These are phyloP conservation scores for Aphanomyces astaci DNA, from an alignment of 352 stramenopile species.

Conservation along the genomic window DNA sequence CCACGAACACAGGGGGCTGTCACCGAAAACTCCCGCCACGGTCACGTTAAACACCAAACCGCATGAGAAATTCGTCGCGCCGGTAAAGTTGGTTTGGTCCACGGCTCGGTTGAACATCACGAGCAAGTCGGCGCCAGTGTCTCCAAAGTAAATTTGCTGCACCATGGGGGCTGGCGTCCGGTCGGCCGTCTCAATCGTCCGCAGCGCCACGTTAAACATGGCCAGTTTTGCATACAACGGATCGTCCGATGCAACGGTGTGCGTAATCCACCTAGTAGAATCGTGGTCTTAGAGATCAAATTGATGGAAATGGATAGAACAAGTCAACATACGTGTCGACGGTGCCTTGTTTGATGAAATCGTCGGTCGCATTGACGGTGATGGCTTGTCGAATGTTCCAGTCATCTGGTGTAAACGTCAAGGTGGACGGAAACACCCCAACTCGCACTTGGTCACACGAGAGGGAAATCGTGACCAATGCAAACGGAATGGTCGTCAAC, in stretches of 20 bases:
- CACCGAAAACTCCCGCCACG: background rate
- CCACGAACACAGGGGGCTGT: background rate
- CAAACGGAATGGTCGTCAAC: conserved; percentile 8
- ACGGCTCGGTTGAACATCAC: background rate
- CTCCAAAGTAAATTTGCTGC: conserved; percentile 1
- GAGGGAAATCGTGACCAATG: background rate
- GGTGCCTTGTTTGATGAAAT: background rate
- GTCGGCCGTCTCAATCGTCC: background rate
- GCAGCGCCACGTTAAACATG: background rate
- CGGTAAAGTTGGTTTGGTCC: conserved; percentile 10
- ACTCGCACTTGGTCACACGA: background rate
- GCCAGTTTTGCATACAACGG: background rate
- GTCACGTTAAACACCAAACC: background rate
- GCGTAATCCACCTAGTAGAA: background rate
- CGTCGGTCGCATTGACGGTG: background rate
- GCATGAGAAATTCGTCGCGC: background rate
- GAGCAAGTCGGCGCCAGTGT: conserved; percentile 8
- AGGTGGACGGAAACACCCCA: background rate
- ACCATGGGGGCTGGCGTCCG: background rate
- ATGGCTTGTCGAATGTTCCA: conserved; percentile 13
- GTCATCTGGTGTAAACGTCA: background rate
- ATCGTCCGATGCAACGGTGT: conserved; percentile 7
- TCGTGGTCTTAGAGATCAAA: background rate
- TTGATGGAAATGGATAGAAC: background rate
- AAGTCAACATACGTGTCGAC: background rate